These are phyloP conservation scores for Epichloe glyceriae DNA, from an alignment of 2,329 filamentous ascomycete genomes.

Conservation along the genomic window DNA sequence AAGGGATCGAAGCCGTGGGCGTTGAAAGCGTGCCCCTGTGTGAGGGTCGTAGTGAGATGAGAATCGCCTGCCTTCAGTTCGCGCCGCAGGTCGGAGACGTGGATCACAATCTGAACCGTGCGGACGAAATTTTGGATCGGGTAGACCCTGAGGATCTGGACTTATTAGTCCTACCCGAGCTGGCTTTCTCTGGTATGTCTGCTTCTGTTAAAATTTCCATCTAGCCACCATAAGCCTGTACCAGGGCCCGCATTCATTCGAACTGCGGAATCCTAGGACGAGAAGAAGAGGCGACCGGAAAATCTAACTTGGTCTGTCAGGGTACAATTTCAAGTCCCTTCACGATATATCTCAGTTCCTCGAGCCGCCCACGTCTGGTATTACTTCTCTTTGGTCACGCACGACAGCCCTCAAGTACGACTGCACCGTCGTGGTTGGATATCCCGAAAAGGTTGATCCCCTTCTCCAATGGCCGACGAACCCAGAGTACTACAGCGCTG, in stretches of 20 bases:
- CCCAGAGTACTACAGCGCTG: slow-evolving; percentile 42
- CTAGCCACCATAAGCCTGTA: too few relatives aligned
- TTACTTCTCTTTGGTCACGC: slow-evolving; percentile 59
- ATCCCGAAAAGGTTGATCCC: slow-evolving; percentile 53
- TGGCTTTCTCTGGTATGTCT: slow-evolving; percentile 56
- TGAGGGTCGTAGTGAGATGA: slow-evolving; percentile 30
- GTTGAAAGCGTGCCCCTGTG: too few relatives aligned
- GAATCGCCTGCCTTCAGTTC: slow-evolving; percentile 59
- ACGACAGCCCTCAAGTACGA: slow-evolving; percentile 51
- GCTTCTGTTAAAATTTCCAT: too few relatives aligned
- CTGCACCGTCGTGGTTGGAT: slow-evolving; percentile 58
- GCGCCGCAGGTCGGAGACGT: slow-evolving; percentile 57
- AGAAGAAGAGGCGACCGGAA: too few relatives aligned
- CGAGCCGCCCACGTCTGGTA: slow-evolving; percentile 51
- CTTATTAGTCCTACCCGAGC: slow-evolving; percentile 60
- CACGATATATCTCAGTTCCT: slow-evolving; percentile 55
- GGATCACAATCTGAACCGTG: slow-evolving; percentile 55
- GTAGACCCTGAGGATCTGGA: slow-evolving; percentile 45
- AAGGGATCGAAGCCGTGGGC: too few relatives aligned
- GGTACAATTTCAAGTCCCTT: slow-evolving; percentile 66
- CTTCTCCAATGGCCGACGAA: slow-evolving; percentile 34
- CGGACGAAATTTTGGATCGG: slow-evolving; percentile 47
- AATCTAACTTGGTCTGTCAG: slow-evolving; percentile 20
- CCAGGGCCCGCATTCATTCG: background rate
- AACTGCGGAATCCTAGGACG: background rate